Base-by-base conservation (phyloP, 2,329 filamentous ascomycete species). In the Aspergillus oerlinghausenensis region DNA sequence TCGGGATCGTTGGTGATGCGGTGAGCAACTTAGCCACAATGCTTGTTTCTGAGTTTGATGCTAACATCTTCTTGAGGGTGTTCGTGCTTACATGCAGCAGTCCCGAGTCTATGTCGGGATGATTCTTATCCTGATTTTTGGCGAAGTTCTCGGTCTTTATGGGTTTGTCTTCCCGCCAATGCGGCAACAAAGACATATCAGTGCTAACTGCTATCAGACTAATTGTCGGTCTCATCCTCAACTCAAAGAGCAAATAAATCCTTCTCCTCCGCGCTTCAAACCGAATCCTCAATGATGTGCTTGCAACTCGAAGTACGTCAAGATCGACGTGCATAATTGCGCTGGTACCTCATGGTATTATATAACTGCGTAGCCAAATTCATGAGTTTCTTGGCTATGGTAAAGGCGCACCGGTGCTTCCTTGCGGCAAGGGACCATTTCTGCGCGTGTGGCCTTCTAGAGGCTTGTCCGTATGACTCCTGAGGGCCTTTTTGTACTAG, bases 41-140 rank as follows among this genome's bases (percentile, higher is more conserved):
- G 28, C 25, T 43, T 19, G 38, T 53, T 11, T 45, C 50, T 32
- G n/a, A 19, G 25, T 50, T 14, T 25, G 40, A 17, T 52, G 60
- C 65, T 74, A 60, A 73, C 58, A 9, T 25, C 42, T 54, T 29
- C 49, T 42, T 25, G 43, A 84, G 82, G 85, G 94, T 59, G 93
- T 97, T 53, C 87, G 94, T 67, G 87, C 92, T 56, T 97, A 95
- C 79, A 96, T 99, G 92, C 86, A 91, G 69, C 94, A 99, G 76
- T 95, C 90, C 51, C 85, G 93, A 62, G 89, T 99, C 64, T 99
- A 97, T 67, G 94, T 99, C 51, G 94, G 94, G 75, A 97, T 97
- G 94, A 93, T 99, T 49, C 79, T 99, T 68, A 97, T 97, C 66
- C 83, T 97, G 62, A 99, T 99, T 84, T 99, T 99, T 73, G 94